Evolutionary conservation across 148 eudicot genomes (phyloP).

Genomic region (Nyssa sinensis): DNA sequence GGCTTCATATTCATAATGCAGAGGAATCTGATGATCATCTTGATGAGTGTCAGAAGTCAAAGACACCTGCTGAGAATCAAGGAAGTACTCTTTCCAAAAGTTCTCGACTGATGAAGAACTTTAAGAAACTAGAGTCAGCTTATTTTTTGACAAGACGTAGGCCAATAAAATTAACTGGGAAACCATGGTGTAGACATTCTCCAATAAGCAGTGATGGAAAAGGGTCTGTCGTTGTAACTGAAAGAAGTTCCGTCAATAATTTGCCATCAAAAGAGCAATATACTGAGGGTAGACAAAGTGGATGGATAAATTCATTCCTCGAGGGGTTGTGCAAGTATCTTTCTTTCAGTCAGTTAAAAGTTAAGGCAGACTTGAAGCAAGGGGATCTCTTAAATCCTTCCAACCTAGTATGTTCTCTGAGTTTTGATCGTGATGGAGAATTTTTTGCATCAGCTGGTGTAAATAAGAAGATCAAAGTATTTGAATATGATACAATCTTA

Average conservation of each 20-base stretch:
- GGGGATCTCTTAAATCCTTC: constrained; percentile 89
- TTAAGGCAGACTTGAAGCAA: constrained; percentile 91
- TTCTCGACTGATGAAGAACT: constrained; percentile 77
- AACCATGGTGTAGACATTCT: constrained; percentile 43
- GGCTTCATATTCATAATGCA: constrained; percentile 22
- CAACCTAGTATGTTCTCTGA: constrained; percentile 85
- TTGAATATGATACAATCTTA: constrained; percentile 69
- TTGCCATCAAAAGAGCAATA: constrained; percentile 45
- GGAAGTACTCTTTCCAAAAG: constrained; percentile 48
- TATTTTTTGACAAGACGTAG: constrained; percentile 69
- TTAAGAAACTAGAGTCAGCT: constrained; percentile 85
- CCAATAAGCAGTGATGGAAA: constrained; percentile 63
- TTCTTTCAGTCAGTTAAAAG: constrained; percentile 62
- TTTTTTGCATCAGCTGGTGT: constrained; percentile 97
- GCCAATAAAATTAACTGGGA: constrained; percentile 46
- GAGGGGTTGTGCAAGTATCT: constrained; percentile 91
- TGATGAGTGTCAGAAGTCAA: constrained; percentile 34
- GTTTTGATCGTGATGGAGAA: constrained; percentile 92
- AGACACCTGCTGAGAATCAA: constrained; percentile 29
- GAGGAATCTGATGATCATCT: constrained; percentile 33
- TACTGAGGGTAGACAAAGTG: too few relatives aligned
- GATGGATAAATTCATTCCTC: constrained; percentile 83
- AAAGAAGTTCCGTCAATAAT: constrained; percentile 59
- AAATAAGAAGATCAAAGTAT: constrained; percentile 93
- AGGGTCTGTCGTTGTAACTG: constrained; percentile 59